Conservation (phyloP, 768 basidiomycete species). For the Lepiota venenata region DNA sequence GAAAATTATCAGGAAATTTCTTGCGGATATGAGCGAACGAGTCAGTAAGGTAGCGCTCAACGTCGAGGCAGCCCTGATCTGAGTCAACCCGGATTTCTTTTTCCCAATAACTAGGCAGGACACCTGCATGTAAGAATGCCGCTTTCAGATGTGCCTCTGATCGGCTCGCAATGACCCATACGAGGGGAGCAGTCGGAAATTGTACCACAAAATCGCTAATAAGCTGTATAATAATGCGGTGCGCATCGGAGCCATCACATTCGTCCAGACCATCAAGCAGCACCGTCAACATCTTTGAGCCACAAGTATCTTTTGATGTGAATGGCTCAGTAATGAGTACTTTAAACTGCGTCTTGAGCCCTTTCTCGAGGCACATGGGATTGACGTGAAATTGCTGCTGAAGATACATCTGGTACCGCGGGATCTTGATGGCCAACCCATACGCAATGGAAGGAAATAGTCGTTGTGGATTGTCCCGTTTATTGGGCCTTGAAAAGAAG, state of each 20-base stretch:
- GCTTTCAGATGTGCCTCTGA: conserved; percentile 20
- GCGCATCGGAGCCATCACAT: conserved; percentile 12
- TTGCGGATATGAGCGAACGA: not conserved
- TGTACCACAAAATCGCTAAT: conserved; percentile 1
- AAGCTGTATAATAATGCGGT: conserved; percentile 12
- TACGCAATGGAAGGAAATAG: conserved; percentile 6
- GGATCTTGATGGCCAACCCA: conserved; percentile 5
- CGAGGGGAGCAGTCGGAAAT: conserved; percentile 10
- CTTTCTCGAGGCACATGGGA: conserved; percentile 9
- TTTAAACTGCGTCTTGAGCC: conserved; percentile 7
- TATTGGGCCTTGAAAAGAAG: conserved; percentile 1
- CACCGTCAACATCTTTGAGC: conserved; percentile 6
- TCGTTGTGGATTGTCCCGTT: no score
- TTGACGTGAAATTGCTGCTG: no score
- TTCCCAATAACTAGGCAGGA: not conserved
- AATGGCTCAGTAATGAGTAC: conserved; percentile 13
- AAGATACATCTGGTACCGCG: no score
- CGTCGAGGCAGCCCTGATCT: conserved; percentile 14
- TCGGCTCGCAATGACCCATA: conserved; percentile 22
- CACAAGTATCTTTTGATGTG: not conserved
- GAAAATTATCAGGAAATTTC: no score
- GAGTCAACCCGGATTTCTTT: conserved; percentile 10
- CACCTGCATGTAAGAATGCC: not conserved
- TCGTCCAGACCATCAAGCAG: conserved; percentile 25
- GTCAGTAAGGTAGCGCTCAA: conserved; percentile 12